These are phyloP conservation scores for Pseudocercospora fuligena DNA, from an alignment of 2,329 filamentous ascomycete species.

Conservation along the genomic window DNA sequence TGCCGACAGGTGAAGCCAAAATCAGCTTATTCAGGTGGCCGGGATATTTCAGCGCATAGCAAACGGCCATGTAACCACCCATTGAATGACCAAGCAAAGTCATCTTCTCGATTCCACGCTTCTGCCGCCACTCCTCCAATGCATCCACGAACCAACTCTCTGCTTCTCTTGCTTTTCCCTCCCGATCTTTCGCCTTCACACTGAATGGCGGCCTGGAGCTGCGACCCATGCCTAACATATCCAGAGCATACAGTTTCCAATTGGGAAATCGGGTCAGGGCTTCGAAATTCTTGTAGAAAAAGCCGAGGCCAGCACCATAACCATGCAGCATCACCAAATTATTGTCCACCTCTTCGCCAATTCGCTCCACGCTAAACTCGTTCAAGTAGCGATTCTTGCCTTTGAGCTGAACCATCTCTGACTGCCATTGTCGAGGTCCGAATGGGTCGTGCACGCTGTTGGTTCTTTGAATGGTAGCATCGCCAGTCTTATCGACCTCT, in stretches of 20 bases:
- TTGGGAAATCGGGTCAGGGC: constrained; percentile 76
- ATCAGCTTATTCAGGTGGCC: constrained; percentile 95
- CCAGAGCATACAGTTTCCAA: constrained; percentile 91
- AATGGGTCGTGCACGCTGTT: constrained; percentile 62
- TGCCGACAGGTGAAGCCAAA: constrained; percentile 88
- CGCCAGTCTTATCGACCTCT: constrained; percentile 42
- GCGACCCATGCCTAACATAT: constrained; percentile 93
- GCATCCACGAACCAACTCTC: constrained; percentile 97
- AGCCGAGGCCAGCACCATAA: constrained; percentile 93
- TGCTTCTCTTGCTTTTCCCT: constrained; percentile 82
- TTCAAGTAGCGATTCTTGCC: constrained; percentile 89
- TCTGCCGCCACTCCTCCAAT: constrained; percentile 91
- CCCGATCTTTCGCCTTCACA: constrained; percentile 77
- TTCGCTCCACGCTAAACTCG: constrained; percentile 86
- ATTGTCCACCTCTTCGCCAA: constrained; percentile 78
- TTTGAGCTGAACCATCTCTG: constrained; percentile 79
- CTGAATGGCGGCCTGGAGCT: constrained; percentile 83
- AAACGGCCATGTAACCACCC: constrained; percentile 92
- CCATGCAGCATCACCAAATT: constrained; percentile 95
- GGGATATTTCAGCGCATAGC: constrained; percentile 95
- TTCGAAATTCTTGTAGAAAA: constrained; percentile 99
- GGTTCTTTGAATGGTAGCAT: constrained; percentile 49
- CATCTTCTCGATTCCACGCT: constrained; percentile 88
- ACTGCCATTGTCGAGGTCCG: constrained; percentile 84
- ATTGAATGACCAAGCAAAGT: constrained; percentile 92